Conservation (phyloP, 208 protist species). For the Herpetomonas tarakana region DNA sequence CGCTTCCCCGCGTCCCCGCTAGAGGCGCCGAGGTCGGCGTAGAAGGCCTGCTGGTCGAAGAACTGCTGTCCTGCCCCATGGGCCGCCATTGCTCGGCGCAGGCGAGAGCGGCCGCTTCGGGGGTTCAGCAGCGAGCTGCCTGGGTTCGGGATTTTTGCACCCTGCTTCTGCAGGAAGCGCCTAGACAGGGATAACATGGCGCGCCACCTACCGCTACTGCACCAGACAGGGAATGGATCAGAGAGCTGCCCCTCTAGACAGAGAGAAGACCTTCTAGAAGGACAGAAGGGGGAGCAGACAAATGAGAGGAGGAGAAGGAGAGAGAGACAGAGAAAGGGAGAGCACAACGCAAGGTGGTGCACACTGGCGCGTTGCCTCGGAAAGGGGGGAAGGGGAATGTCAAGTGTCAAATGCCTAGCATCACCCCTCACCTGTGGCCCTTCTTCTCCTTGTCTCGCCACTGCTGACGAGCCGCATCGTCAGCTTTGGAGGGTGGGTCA, state of each 20-base stretch:
- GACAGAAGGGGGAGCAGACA: not conserved
- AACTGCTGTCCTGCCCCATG: conserved; percentile 21
- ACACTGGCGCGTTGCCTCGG: no score
- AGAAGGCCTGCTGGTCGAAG: conserved; percentile 62
- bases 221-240: not conserved
- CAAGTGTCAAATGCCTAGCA: no score
- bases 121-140: conserved; percentile 75
- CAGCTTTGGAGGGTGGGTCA: no score
- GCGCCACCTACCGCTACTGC: not conserved
- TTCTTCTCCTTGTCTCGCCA: not conserved
- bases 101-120: conserved; percentile 50
- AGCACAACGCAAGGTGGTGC: conserved; percentile 1
- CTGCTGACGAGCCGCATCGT: no score
- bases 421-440: no score
- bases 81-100: conserved; percentile 34
- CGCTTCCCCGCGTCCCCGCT: conserved; percentile 4
- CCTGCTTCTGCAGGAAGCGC: not conserved
- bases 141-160: conserved; percentile 25
- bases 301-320: conserved; percentile 3
- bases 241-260: no score
- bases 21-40: conserved; percentile 42
- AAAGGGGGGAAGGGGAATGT: no score
- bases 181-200: not conserved
- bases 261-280: not conserved
- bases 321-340: conserved; percentile 5